These are phyloP conservation scores for Ophiobolus disseminans DNA, from an alignment of 2,329 filamentous ascomycete genomes.

Conservation along the genomic window DNA sequence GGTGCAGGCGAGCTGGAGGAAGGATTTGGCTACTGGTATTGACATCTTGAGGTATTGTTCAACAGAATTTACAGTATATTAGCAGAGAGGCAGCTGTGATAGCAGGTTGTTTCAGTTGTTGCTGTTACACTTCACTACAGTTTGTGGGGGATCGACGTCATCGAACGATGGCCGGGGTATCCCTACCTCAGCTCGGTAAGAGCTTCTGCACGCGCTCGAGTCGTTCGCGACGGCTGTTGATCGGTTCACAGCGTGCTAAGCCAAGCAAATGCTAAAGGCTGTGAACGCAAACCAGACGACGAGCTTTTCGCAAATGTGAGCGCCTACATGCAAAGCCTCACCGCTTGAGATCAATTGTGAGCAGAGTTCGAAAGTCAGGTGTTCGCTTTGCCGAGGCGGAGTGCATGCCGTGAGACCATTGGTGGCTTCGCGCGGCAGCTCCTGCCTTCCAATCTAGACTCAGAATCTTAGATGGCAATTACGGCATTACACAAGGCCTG, in stretches of 20 bases:
- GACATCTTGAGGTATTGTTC: conserved; percentile 2
- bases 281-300: too few relatives aligned
- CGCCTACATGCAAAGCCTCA: too few relatives aligned
- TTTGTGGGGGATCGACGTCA: conserved; percentile 7
- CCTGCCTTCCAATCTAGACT: background rate
- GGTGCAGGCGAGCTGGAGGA: conserved; percentile 28
- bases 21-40: conserved; percentile 5
- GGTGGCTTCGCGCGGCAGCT: conserved; percentile 1
- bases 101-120: too few relatives aligned
- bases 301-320: too few relatives aligned
- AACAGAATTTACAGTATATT: background rate
- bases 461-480: too few relatives aligned
- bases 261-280: too few relatives aligned
- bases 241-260: too few relatives aligned
- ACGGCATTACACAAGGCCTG: too few relatives aligned
- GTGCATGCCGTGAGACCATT: background rate
- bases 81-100: too few relatives aligned
- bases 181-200: background rate
- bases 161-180: background rate
- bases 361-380: background rate
- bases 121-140: too few relatives aligned
- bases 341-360: background rate
- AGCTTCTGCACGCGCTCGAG: background rate
- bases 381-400: conserved; percentile 1
- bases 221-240: background rate